Conservation (phyloP, 1,284 basidiomycete species). For the Pseudozyma tsukubaensis region DNA sequence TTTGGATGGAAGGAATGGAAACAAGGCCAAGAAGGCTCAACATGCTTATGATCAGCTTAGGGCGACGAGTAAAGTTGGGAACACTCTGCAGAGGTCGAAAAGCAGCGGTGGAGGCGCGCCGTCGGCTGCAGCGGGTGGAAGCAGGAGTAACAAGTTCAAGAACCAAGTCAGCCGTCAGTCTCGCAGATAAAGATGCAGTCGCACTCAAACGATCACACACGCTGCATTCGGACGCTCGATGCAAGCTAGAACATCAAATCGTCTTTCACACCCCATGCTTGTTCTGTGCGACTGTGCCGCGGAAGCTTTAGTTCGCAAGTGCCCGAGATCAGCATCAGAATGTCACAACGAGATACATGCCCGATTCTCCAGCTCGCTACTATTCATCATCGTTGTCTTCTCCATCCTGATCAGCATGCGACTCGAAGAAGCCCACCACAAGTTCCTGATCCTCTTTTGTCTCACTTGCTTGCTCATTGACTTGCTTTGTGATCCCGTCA, state of each 20-base stretch:
- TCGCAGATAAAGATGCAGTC: constrained; percentile 10
- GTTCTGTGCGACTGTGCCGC: not conserved
- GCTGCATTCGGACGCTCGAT: not conserved
- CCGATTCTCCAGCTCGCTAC: not conserved
- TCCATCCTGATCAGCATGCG: constrained; percentile 6
- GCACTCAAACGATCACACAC: not conserved
- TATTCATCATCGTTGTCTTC: constrained; percentile 12
- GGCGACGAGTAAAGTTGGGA: constrained; percentile 29
- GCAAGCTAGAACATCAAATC: too few species aligned
- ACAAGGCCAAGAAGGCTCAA: constrained; percentile 51
- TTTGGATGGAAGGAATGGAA: constrained; percentile 42
- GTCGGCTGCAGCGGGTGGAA: not conserved
- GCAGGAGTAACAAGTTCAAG: constrained; percentile 36
- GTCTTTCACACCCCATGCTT: not conserved
- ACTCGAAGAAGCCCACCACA: constrained; percentile 34
- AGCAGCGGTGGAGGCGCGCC: not conserved
- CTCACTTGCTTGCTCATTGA: not conserved
- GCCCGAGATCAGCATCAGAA: too few species aligned
- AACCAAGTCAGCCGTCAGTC: constrained; percentile 35
- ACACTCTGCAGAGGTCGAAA: constrained; percentile 40
- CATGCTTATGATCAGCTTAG: constrained; percentile 41
- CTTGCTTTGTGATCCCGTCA: constrained; percentile 31
- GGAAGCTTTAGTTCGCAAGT: too few species aligned
- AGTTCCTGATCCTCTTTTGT: not conserved
- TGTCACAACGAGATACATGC: not conserved